Evolutionary conservation across 2,329 filamentous ascomycete genomes (phyloP).

Genomic region (Lizonia empirigonia): DNA sequence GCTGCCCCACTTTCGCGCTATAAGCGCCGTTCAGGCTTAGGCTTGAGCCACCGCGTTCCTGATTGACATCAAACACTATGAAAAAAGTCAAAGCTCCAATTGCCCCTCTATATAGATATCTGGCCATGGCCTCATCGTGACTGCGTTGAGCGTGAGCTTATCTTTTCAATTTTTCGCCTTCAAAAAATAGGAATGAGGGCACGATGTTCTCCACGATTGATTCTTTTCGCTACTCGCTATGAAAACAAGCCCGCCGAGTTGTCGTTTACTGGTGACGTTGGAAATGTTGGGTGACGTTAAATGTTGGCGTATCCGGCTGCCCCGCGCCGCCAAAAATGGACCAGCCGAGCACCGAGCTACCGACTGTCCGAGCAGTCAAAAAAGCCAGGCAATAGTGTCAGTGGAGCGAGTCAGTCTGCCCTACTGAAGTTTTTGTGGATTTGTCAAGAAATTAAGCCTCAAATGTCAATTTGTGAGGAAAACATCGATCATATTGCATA

Average conservation of each 20-base stretch:
- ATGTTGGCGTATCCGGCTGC: conserved; percentile 8
- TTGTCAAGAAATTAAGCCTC: too few species aligned
- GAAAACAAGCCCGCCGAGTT: background rate
- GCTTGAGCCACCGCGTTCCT: background rate
- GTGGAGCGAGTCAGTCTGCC: background rate
- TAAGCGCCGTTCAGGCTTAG: background rate
- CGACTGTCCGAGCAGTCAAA: background rate
- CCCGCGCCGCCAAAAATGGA: conserved; percentile 8
- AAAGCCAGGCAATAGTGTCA: background rate
- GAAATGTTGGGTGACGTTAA: too few species aligned
- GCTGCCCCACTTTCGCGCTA: background rate
- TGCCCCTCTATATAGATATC: conserved; percentile 5
- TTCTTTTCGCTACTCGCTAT: background rate
- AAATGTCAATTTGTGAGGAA: too few species aligned
- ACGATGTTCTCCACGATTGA: background rate
- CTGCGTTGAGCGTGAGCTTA: background rate
- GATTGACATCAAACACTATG: background rate
- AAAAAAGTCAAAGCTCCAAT: conserved; percentile 2
- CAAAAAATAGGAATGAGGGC: background rate
- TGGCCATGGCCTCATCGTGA: conserved; percentile 11
- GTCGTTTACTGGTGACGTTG: conserved; percentile 2
- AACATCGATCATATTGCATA: too few species aligned
- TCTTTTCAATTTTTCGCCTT: background rate
- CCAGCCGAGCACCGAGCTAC: conserved; percentile 7
- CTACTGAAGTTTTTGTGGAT: background rate